A percentile compares a stretch with the other conserved stretches of the same genome.
phyloP scores from a whole-genome alignment of 495 filamentous ascomycete genomes.

The Peziza echinospora region DNA sequence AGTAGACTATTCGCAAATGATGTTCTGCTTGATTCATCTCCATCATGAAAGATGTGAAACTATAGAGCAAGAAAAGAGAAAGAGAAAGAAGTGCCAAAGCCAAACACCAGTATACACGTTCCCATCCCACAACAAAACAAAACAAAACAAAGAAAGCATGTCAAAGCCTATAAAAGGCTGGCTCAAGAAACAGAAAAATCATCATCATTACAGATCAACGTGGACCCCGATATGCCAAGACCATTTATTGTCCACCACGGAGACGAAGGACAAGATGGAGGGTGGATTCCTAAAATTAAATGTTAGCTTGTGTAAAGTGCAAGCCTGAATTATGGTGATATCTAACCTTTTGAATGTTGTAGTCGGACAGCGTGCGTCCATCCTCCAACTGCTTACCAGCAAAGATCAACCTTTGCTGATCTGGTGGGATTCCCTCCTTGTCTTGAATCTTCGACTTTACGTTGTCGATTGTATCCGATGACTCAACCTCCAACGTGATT shows the following conservation, averaged over 20 bases:
- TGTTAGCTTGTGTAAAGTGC: not conserved
- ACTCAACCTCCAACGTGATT: slow-evolving; percentile 76
- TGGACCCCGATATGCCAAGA: not conserved
- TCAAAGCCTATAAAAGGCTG: too few relatives aligned
- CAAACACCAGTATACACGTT: not conserved
- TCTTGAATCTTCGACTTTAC: slow-evolving; percentile 88
- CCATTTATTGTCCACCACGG: slow-evolving; percentile 45
- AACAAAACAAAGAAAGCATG: not conserved
- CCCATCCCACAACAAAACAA: not conserved
- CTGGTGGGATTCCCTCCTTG: slow-evolving; percentile 99
- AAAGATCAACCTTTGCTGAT: slow-evolving; percentile 47
- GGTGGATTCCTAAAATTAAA: slow-evolving; percentile 58
- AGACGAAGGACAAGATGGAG: slow-evolving; percentile 95
- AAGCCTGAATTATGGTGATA: too few relatives aligned
- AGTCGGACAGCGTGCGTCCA: slow-evolving; percentile 95
- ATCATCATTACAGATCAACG: not conserved
- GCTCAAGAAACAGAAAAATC: not conserved
- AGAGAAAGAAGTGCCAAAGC: not conserved
- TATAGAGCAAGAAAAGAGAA: too few relatives aligned
- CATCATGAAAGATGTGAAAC: not conserved
- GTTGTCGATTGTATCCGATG: slow-evolving; percentile 79
- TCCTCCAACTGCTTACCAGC: slow-evolving; percentile 72
- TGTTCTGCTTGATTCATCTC: not conserved
- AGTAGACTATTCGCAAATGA: too few relatives aligned
- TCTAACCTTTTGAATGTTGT: slow-evolving; percentile 99